phyloP scores from a whole-genome alignment of 148 eudicot species.

The Rheum nobile region DNA sequence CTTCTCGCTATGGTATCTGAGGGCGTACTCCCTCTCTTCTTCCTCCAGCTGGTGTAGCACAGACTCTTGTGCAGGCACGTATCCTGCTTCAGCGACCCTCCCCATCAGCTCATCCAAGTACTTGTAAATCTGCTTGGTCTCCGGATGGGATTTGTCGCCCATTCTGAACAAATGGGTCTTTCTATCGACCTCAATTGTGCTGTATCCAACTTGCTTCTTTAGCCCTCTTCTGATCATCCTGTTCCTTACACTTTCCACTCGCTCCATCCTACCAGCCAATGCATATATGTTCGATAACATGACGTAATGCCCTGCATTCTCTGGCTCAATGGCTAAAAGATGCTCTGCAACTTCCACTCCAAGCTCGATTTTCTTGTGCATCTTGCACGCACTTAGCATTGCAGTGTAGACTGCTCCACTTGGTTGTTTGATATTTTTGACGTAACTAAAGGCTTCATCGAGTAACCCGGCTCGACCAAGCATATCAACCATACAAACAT shows the following conservation, averaged over 20 bases:
- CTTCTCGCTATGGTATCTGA: constrained; percentile 63
- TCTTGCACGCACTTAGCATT: constrained; percentile 54
- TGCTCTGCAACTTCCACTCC: constrained; percentile 45
- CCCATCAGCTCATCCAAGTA: constrained; percentile 46
- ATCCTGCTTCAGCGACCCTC: constrained; percentile 38
- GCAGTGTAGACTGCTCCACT: constrained; percentile 45
- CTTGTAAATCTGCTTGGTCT: constrained; percentile 27
- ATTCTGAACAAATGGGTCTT: constrained; percentile 43
- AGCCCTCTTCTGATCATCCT: constrained; percentile 34
- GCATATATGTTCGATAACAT: constrained; percentile 48
- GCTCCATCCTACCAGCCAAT: constrained; percentile 47
- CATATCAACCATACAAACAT: constrained; percentile 58
- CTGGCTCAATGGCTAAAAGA: constrained; percentile 45
- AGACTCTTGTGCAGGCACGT: constrained; percentile 31
- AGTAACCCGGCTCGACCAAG: constrained; percentile 58
- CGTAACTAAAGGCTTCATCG: constrained; percentile 31
- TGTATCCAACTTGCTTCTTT: constrained; percentile 49
- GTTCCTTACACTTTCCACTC: constrained; percentile 36
- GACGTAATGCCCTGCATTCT: constrained; percentile 41
- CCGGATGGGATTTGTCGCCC: constrained; percentile 47
- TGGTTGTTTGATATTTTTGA: constrained; percentile 21
- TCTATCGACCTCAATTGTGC: constrained; percentile 38
- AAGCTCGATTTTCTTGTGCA: constrained; percentile 41
- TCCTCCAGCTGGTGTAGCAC: constrained; percentile 57
- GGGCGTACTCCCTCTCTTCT: constrained; percentile 44